Evolutionary conservation across 1,139 yeast species (phyloP).

Genomic region (Scheffersomyces insectosa): DNA sequence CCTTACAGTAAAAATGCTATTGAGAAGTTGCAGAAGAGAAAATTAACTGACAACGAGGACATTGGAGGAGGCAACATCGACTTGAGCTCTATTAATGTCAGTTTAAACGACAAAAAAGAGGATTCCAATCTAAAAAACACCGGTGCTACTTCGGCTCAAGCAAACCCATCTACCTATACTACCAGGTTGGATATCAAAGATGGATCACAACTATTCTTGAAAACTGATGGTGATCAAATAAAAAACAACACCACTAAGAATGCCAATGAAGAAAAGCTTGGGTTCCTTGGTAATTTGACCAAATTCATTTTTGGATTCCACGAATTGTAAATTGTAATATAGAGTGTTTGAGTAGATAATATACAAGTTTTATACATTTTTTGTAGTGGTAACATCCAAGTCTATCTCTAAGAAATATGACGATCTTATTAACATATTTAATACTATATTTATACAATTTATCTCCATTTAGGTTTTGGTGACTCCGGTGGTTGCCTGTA

Average conservation of each 20-base stretch:
- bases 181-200: conserved; percentile 42
- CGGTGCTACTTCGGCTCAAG: conserved; percentile 6
- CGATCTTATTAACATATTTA: too few relatives aligned
- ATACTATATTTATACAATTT: neutral
- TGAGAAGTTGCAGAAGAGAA: conserved; percentile 62
- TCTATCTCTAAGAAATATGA: too few relatives aligned
- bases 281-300: conserved; percentile 34
- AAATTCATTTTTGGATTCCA: conserved; percentile 48
- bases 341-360: too few relatives aligned
- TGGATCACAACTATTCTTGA: conserved; percentile 41
- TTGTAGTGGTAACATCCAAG: too few relatives aligned
- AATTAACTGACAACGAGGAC: conserved; percentile 53
- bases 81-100: conserved; percentile 6
- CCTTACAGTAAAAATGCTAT: conserved; percentile 62
- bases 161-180: conserved; percentile 16
- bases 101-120: conserved; percentile 1
- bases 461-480: conserved; percentile 1
- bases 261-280: conserved; percentile 30
- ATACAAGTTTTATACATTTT: too few relatives aligned
- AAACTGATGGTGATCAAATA: conserved; percentile 18
- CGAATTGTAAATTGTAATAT: conserved; percentile 28
- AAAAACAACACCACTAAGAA: conserved; percentile 10
- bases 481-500: conserved; percentile 1
- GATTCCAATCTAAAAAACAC: neutral
- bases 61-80: conserved; percentile 45